phyloP scores from a whole-genome alignment of 495 filamentous ascomycete species.

The Aspergillus taichungensis region DNA sequence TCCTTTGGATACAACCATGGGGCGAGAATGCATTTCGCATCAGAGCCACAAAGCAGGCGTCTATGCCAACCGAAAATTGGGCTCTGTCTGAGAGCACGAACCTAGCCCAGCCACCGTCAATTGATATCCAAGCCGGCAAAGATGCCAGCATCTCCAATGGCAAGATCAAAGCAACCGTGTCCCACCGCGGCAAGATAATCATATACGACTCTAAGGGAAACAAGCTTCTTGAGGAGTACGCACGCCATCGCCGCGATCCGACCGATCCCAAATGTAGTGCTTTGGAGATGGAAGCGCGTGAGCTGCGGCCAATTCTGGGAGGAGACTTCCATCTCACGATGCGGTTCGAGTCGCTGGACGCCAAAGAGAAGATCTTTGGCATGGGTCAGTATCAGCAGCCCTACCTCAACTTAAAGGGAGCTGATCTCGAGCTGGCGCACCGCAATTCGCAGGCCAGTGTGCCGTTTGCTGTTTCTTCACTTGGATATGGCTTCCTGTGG shows the following conservation, averaged over 20 bases:
- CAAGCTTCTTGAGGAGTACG: slow-evolving; percentile 47
- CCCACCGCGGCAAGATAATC: slow-evolving; percentile 40
- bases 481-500: slow-evolving; percentile 51
- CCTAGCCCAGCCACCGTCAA: slow-evolving; percentile 3
- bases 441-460: slow-evolving; percentile 52
- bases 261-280: slow-evolving; percentile 48
- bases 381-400: slow-evolving; percentile 58
- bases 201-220: slow-evolving; percentile 36
- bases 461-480: slow-evolving; percentile 45
- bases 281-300: slow-evolving; percentile 42
- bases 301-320: slow-evolving; percentile 44
- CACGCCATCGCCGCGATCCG: slow-evolving; percentile 41
- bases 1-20: slow-evolving; percentile 48
- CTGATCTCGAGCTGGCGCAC: slow-evolving; percentile 51
- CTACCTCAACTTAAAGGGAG: slow-evolving; percentile 45
- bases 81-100: slow-evolving; percentile 30
- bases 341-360: slow-evolving; percentile 43
- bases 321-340: slow-evolving; percentile 44
- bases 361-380: slow-evolving; percentile 48
- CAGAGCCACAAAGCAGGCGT: slow-evolving; percentile 39
- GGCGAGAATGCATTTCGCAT: slow-evolving; percentile 45
- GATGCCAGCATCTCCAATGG: slow-evolving; percentile 42
- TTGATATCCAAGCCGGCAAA: slow-evolving; percentile 16
- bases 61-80: slow-evolving; percentile 45
- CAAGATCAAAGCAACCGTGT: slow-evolving; percentile 41